These are phyloP conservation scores for Eragrostis curvula DNA, from an alignment of 176 grass and related monocot species.

Conservation along the genomic window DNA sequence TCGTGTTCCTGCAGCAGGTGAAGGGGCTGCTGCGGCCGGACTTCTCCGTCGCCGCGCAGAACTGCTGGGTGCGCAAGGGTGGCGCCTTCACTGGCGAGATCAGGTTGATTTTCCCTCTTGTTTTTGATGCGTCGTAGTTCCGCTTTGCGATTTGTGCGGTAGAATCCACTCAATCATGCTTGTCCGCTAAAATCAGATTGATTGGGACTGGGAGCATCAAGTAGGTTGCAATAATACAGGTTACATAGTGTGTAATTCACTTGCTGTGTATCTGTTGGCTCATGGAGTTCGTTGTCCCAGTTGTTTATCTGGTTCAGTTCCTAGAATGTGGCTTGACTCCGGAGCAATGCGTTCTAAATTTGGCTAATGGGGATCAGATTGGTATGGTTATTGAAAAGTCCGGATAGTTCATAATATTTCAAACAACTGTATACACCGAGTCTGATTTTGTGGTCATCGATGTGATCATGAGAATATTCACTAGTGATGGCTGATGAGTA, in stretches of 20 bases:
- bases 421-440: not conserved
- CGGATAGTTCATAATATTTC: not conserved
- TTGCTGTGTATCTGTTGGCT: not conserved
- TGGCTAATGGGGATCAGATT: not conserved
- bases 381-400: not conserved
- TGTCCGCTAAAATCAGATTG: not conserved
- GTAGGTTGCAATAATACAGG: not conserved
- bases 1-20: conserved; percentile 75
- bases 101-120: conserved; percentile 52
- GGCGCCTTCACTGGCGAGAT: conserved; percentile 94
- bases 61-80: conserved; percentile 91
- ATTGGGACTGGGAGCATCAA: not conserved
- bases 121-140: conserved; percentile 9
- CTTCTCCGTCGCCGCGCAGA: conserved; percentile 80
- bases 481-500: not conserved
- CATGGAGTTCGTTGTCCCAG: not conserved
- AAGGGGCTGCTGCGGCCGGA: conserved; percentile 72
- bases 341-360: not conserved
- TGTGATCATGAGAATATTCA: not conserved
- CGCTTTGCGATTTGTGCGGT: too few relatives aligned
- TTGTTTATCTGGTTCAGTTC: not conserved
- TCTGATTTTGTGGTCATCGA: not conserved
- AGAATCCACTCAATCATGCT: not conserved
- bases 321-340: conserved; percentile 9
- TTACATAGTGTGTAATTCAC: too few relatives aligned